Evolutionary conservation across 352 stramenopile genomes (phyloP), one percentile per base, ranked within the genome.

Genomic region (Phytophthora citricola): DNA sequence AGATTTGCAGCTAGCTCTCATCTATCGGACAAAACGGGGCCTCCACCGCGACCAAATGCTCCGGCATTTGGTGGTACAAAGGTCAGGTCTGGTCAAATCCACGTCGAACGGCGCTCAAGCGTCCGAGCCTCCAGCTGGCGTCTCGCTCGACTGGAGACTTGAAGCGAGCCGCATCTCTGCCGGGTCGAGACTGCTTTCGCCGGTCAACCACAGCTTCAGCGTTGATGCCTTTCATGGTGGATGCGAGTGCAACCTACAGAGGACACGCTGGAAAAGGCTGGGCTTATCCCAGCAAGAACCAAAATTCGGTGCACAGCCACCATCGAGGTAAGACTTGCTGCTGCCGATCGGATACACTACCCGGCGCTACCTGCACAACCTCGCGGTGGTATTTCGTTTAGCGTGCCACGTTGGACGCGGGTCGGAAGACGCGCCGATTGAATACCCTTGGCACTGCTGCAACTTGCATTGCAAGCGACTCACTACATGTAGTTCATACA

Each of bases 1-100:
- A 61, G 66, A 73, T 73, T 73, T 73, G 66, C 54, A 66, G 12
- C 49, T n/a, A 31, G 54, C 40, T 70, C 59, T 45, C 63, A 63
- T 65, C 50, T 58, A 63, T 57, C 38, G 60, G 15, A 40, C 58
- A 66, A 43, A 56, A 40, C 48, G 24, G 49, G 22, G 17, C 49
- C 31, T 36, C 31, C 31, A 14, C 11, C 31, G 31, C 7, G 31
- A 36, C 31, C 31, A 36, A 36, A 36, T 36, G 31, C 31, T 36
- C 31, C 31, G 31, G 31, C 31, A 53, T 27, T 15, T 26, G 46
- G 36, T 46, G 45, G 62, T 69, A 69, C 61, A 69, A 53, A 69
- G 61, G 38, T 38, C 44, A 54, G 61, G 36, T 51, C 15, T 43
- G 14, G 14, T 22, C 64, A 72, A 68, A 63, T 69, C 65, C 11